A percentile compares a stretch with the other conserved stretches of the same genome.
These are phyloP conservation scores for Alternaria burnsii DNA, from an alignment of 2,329 filamentous ascomycete species.

Conservation along the genomic window DNA sequence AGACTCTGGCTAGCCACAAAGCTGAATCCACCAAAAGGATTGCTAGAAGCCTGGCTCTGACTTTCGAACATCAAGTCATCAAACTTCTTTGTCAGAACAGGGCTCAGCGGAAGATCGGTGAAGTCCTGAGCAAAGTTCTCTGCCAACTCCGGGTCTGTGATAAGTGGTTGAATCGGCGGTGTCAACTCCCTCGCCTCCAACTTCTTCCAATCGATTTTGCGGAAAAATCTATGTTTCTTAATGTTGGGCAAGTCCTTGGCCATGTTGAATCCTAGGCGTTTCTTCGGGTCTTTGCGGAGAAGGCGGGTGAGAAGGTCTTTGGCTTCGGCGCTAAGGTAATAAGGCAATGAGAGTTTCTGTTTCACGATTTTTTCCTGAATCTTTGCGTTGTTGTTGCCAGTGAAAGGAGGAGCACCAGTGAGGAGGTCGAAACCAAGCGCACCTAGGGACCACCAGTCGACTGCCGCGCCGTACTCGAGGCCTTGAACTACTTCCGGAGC, in stretches of 20 bases:
- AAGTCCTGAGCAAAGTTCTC: slow-evolving; percentile 98
- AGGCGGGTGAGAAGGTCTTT: slow-evolving; percentile 93
- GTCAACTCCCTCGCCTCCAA: slow-evolving; percentile 83
- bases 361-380: slow-evolving; percentile 96
- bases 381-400: slow-evolving; percentile 89
- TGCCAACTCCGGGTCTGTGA: slow-evolving; percentile 93
- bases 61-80: slow-evolving; percentile 37
- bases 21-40: slow-evolving; percentile 64
- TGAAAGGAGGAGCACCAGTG: slow-evolving; percentile 91
- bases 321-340: slow-evolving; percentile 88
- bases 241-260: slow-evolving; percentile 85
- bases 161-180: slow-evolving; percentile 89
- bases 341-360: slow-evolving; percentile 87
- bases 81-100: slow-evolving; percentile 58
- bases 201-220: slow-evolving; percentile 93
- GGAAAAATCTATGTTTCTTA: slow-evolving; percentile 95
- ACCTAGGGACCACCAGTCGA: slow-evolving; percentile 99
- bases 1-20: slow-evolving; percentile 62
- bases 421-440: slow-evolving; percentile 91
- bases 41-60: slow-evolving; percentile 52
- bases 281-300: slow-evolving; percentile 88
- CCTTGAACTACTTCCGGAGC: slow-evolving; percentile 92
- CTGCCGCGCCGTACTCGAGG: slow-evolving; percentile 88
- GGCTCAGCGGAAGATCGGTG: slow-evolving; percentile 83
- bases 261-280: slow-evolving; percentile 88